A percentile compares a stretch with the other conserved stretches of the same genome.
Conservation (phyloP, 192 early-diverging fungal species). For the Coemansia sp. region DNA sequence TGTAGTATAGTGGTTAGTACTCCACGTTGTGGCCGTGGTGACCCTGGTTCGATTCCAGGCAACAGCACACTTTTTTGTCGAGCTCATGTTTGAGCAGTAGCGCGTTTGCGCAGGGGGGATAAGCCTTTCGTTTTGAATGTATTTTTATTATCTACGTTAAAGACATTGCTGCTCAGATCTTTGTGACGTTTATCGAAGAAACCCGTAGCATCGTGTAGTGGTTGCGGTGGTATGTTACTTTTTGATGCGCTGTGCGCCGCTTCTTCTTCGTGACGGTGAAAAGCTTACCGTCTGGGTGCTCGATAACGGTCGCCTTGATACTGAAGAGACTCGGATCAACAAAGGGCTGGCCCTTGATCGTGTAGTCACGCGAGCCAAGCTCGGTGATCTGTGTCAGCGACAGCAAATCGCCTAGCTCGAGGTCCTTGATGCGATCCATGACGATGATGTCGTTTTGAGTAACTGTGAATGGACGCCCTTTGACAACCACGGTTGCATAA, state of each 20-base stretch:
- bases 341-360: conserved; percentile 84
- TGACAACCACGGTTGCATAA: conserved; percentile 89
- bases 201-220: conserved; percentile 76
- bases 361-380: conserved; percentile 80
- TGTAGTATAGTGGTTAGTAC: conserved; percentile 51
- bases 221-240: conserved; percentile 69
- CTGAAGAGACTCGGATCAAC: conserved; percentile 70
- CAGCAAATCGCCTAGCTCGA: conserved; percentile 86
- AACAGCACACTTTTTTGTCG: conserved; percentile 18
- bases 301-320: conserved; percentile 86
- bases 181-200: conserved; percentile 66
- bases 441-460: conserved; percentile 87
- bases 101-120: background rate
- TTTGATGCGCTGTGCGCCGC: conserved; percentile 75
- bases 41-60: conserved; percentile 55
- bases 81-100: background rate
- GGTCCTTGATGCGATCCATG: conserved; percentile 79
- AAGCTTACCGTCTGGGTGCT: conserved; percentile 81
- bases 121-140: background rate
- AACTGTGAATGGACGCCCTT: conserved; percentile 85
- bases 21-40: conserved; percentile 52
- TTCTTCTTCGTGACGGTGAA: conserved; percentile 79
- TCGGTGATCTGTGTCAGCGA: conserved; percentile 85
- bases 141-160: conserved; percentile 3
- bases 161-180: conserved; percentile 14